Percentiles rank a stretch among this genome's conserved stretches.
Conservation (phyloP, 2,329 filamentous ascomycete genomes). For the Colletotrichum cuscutae region DNA sequence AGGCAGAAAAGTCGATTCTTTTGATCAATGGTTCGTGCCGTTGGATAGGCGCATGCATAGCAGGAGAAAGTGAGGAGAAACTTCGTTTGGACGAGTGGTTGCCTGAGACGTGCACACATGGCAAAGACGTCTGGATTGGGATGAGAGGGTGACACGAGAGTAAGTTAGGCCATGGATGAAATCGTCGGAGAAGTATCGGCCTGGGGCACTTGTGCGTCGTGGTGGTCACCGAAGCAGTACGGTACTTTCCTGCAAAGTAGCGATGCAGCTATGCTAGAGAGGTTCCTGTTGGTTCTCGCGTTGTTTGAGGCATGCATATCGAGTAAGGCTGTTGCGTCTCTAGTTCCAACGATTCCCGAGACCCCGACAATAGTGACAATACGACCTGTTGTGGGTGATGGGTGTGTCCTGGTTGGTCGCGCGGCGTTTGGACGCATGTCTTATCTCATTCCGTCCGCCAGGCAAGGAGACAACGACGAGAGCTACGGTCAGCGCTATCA, state of each 20-base stretch:
- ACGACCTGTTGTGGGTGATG: background rate
- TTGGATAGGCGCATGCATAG: background rate
- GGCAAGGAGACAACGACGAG: background rate
- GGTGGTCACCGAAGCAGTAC: slow-evolving; percentile 16
- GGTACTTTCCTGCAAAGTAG: slow-evolving; percentile 20
- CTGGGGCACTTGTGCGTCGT: slow-evolving; percentile 22
- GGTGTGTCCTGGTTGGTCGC: background rate
- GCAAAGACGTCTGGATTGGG: slow-evolving; percentile 2
- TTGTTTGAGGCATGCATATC: slow-evolving; percentile 28
- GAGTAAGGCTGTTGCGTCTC: slow-evolving; percentile 24
- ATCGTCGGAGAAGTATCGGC: slow-evolving; percentile 3
- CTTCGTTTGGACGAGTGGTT: background rate
- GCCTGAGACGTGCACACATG: slow-evolving; percentile 3
- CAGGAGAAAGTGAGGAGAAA: background rate
- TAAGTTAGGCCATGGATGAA: background rate
- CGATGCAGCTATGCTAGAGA: slow-evolving; percentile 2
- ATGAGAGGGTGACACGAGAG: slow-evolving; percentile 3
- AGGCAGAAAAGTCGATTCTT: background rate
- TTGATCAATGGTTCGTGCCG: slow-evolving; percentile 11
- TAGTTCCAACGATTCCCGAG: slow-evolving; percentile 16
- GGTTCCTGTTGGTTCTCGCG: slow-evolving; percentile 20
- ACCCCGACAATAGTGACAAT: slow-evolving; percentile 23
- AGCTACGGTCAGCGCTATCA: slow-evolving; percentile 23
- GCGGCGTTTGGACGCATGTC: background rate
- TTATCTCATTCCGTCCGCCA: slow-evolving; percentile 12